Evolutionary conservation across 106 monocot genomes (phyloP).

Genomic region (Amphibolis antarctica): DNA sequence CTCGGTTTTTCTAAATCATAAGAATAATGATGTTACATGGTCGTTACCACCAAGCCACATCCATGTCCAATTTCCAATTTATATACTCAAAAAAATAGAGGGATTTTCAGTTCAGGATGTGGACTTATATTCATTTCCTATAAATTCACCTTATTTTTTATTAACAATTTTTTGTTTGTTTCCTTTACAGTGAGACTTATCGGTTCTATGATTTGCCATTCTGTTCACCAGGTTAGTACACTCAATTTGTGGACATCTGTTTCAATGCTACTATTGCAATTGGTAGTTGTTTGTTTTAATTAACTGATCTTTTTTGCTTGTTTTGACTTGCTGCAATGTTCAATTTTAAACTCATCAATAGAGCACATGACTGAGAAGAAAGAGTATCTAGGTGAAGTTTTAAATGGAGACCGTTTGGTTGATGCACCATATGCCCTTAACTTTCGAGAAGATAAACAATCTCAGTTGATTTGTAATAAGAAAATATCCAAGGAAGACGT

Average conservation of each 20-base stretch:
- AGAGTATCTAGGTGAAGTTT: slow-evolving; percentile 17
- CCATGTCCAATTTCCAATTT: too few species aligned
- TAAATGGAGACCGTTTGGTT: slow-evolving; percentile 22
- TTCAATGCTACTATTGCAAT: not conserved
- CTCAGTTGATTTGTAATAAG: slow-evolving; percentile 5
- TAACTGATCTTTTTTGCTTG: not conserved
- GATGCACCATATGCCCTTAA: slow-evolving; percentile 15
- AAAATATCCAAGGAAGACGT: slow-evolving; percentile 14
- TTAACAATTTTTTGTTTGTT: not conserved
- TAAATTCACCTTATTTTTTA: not conserved
- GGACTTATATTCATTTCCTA: too few species aligned
- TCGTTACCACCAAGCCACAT: too few species aligned
- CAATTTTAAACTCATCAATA: not conserved
- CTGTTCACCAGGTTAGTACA: slow-evolving; percentile 11
- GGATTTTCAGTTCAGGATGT: too few species aligned
- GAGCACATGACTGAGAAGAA: slow-evolving; percentile 15
- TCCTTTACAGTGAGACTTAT: slow-evolving; percentile 19
- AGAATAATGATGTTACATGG: too few species aligned
- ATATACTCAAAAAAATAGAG: too few species aligned
- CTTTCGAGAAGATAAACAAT: slow-evolving; percentile 10
- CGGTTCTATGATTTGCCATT: slow-evolving; percentile 23
- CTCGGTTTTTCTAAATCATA: too few species aligned
- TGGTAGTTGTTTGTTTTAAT: too few species aligned
- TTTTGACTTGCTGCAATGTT: not conserved
- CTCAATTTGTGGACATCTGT: not conserved